Percentiles rank a stretch among this genome's conserved stretches.
phyloP scores from a whole-genome alignment of 805 yeast species.

The Wickerhamiella nectarea region DNA sequence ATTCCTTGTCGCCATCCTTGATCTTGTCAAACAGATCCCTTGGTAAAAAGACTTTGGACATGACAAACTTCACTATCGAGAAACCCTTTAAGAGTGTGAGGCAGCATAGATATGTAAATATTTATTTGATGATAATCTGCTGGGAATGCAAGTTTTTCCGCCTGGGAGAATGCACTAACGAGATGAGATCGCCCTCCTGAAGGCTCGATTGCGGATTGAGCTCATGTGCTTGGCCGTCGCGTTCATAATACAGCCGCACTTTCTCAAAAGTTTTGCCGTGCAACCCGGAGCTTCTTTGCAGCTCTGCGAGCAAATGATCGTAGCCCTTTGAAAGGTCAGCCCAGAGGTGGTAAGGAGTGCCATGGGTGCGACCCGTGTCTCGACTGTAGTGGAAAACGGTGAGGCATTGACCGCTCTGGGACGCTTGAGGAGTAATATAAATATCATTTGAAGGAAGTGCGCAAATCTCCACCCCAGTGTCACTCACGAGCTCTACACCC shows the following conservation, averaged over 20 bases:
- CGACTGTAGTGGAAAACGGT: conserved; percentile 23
- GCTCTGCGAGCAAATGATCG: conserved; percentile 46
- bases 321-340: conserved; percentile 49
- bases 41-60: conserved; percentile 16
- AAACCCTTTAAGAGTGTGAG: no score
- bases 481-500: not conserved
- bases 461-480: no score
- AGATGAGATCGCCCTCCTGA: not conserved
- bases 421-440: not conserved
- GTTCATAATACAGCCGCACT: conserved; percentile 43
- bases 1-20: conserved; percentile 11
- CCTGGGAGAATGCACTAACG: conserved; percentile 5
- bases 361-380: conserved; percentile 34
- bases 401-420: not conserved
- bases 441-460: not conserved
- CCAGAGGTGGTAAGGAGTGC: conserved; percentile 63
- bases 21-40: conserved; percentile 13
- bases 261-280: conserved; percentile 71
- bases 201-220: not conserved
- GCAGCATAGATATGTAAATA: not conserved
- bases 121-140: conserved; percentile 18
- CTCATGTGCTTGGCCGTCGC: not conserved
- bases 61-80: not conserved
- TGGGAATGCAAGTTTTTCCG: conserved; percentile 15
- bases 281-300: conserved; percentile 57